Evolutionary conservation across 768 basidiomycete genomes (phyloP), one percentile per base, ranked within the genome.

Genomic region (Mycena kentingensis): DNA sequence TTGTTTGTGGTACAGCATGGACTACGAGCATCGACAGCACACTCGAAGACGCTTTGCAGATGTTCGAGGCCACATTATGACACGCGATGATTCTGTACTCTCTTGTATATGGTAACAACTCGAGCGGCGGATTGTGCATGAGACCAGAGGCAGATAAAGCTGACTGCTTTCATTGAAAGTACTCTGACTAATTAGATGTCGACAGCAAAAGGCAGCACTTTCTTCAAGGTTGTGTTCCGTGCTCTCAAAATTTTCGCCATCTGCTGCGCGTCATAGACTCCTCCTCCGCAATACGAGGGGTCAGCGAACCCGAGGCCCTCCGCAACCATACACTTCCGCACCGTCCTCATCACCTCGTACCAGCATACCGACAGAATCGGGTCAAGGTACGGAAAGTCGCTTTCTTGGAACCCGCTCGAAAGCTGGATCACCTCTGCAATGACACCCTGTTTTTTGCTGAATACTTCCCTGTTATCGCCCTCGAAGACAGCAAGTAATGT

Each of bases 21-120:
- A 70, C 70, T 11, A 76, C 79, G 19, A 76, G 74, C 3, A 58
- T 79, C 19, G 76, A 78, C 28, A 66, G 57, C 15, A 68, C 75
- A 4, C 60, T 76, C n/a, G 60, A 71, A 49, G 69, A 76, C 49
- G 79, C 78, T 4, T 46, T 64, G 41, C 61, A 58, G 11, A 52
- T 70, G 58, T 46, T 72, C 51, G 68, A 61, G 11, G 32, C 32
- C 32, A 41, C 21, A 41, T n/a, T n/a, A n/a, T n/a, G n/a, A n/a
- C n/a, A n/a, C n/a, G n/a, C n/a, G n/a, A n/a, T n/a, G n/a, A n/a
- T n/a, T n/a, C n/a, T n/a, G n/a, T n/a, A n/a, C n/a, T n/a, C n/a
- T n/a, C n/a, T n/a, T n/a, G n/a, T n/a, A n/a, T n/a, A n/a, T n/a
- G n/a, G n/a, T n/a, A n/a, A n/a, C n/a, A n/a, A n/a, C n/a, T n/a